These are phyloP conservation scores for Fusarium agapanthi DNA, from an alignment of 2,329 filamentous ascomycete genomes.

Conservation along the genomic window DNA sequence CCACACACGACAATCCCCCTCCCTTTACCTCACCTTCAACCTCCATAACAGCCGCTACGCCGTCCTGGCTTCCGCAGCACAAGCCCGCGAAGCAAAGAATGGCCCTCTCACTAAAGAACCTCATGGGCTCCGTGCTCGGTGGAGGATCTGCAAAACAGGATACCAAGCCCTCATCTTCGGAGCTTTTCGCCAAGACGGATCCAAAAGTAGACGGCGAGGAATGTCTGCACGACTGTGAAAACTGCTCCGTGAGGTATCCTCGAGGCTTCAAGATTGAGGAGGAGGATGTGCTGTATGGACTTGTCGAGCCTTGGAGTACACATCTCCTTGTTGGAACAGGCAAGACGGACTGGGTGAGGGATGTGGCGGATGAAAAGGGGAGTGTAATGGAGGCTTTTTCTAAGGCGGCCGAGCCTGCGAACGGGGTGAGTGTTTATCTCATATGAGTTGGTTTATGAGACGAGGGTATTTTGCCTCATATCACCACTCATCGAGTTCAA, in stretches of 20 bases:
- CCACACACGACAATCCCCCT: slow-evolving; percentile 7
- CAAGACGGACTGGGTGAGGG: slow-evolving; percentile 92
- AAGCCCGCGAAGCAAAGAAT: slow-evolving; percentile 51
- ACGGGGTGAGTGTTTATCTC: slow-evolving; percentile 66
- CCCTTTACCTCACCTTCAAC: not conserved
- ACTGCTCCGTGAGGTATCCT: slow-evolving; percentile 82
- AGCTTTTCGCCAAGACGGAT: slow-evolving; percentile 78
- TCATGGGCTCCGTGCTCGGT: slow-evolving; percentile 46
- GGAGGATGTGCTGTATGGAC: slow-evolving; percentile 81
- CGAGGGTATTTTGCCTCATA: not conserved
- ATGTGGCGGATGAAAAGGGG: slow-evolving; percentile 87
- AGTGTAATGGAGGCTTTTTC: slow-evolving; percentile 83
- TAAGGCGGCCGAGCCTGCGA: slow-evolving; percentile 65
- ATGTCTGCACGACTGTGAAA: slow-evolving; percentile 86
- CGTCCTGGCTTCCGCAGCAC: slow-evolving; percentile 38
- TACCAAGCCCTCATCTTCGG: slow-evolving; percentile 43
- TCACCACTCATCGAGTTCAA: not conserved
- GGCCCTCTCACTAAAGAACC: slow-evolving; percentile 51
- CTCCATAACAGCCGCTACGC: slow-evolving; percentile 22
- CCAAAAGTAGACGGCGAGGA: slow-evolving; percentile 86
- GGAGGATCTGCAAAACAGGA: slow-evolving; percentile 18
- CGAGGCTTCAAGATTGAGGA: slow-evolving; percentile 76
- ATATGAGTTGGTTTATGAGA: not conserved
- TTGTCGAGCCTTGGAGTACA: slow-evolving; percentile 86
- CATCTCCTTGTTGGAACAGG: slow-evolving; percentile 94